Conservation (phyloP, 257 asterid species). For the Fraxinus americana region DNA sequence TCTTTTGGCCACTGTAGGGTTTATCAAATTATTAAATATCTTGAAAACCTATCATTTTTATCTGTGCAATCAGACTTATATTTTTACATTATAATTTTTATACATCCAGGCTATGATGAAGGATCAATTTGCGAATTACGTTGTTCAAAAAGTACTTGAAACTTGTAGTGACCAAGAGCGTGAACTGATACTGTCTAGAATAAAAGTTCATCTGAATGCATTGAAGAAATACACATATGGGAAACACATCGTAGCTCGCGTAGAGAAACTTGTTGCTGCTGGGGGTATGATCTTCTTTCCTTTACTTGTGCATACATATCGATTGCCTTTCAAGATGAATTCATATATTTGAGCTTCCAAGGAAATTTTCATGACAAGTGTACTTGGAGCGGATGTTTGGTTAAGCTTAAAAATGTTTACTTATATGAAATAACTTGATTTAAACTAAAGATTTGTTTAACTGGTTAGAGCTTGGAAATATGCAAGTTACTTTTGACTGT, state of each 20-base stretch:
- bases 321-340: background rate
- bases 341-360: no score
- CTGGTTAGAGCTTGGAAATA: no score
- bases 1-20: slow-evolving; percentile 1
- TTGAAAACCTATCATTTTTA: background rate
- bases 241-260: slow-evolving; percentile 84
- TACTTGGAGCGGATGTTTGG: no score
- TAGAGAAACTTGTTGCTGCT: slow-evolving; percentile 83
- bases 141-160: slow-evolving; percentile 83
- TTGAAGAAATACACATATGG: slow-evolving; percentile 84
- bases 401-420: no score
- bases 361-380: no score
- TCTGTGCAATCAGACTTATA: slow-evolving; percentile 12
- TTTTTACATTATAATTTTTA: slow-evolving; percentile 4
- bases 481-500: no score
- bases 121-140: slow-evolving; percentile 83
- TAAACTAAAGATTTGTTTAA: no score
- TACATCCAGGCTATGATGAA: slow-evolving; percentile 80
- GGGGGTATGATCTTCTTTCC: slow-evolving; percentile 50
- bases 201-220: slow-evolving; percentile 78
- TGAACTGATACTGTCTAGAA: slow-evolving; percentile 71
- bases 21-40: background rate
- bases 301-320: slow-evolving; percentile 20
- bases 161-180: slow-evolving; percentile 84
- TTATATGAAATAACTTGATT: no score